These are phyloP conservation scores for Coemansia sp. DNA, from an alignment of 192 early-diverging fungal species.

Conservation along the genomic window DNA sequence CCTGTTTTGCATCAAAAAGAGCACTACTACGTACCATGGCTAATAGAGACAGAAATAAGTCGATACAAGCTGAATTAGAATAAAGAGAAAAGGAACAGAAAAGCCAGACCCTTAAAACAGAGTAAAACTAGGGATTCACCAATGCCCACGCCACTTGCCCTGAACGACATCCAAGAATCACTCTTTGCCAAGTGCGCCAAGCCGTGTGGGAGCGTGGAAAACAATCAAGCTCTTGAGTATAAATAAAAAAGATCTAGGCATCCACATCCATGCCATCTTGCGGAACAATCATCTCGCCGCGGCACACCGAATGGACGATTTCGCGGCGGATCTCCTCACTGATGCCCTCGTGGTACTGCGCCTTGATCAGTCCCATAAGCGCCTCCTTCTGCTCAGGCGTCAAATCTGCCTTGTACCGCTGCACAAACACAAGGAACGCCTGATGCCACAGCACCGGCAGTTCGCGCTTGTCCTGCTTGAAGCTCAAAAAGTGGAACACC, in stretches of 20 bases:
- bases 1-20: not conserved
- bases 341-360: constrained; percentile 79
- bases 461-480: constrained; percentile 76
- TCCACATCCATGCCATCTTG: constrained; percentile 59
- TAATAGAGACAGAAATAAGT: not conserved
- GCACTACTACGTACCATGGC: not conserved
- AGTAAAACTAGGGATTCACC: not conserved
- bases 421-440: constrained; percentile 90
- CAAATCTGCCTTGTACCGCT: constrained; percentile 95
- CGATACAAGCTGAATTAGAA: constrained; percentile 7
- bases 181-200: not conserved
- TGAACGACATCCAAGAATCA: not conserved
- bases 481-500: constrained; percentile 93
- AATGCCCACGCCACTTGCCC: constrained; percentile 15
- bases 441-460: constrained; percentile 99
- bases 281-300: constrained; percentile 68
- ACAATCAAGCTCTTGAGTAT: constrained; percentile 9
- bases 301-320: constrained; percentile 67
- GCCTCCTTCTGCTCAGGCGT: constrained; percentile 93
- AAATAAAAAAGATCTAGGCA: not conserved
- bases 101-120: not conserved
- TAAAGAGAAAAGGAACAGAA: constrained; percentile 7
- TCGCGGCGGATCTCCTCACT: constrained; percentile 94
- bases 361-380: constrained; percentile 76
- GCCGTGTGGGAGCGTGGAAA: constrained; percentile 1